These are phyloP conservation scores for Flaveria brownii DNA, from an alignment of 129 eudicot species.

Conservation along the genomic window DNA sequence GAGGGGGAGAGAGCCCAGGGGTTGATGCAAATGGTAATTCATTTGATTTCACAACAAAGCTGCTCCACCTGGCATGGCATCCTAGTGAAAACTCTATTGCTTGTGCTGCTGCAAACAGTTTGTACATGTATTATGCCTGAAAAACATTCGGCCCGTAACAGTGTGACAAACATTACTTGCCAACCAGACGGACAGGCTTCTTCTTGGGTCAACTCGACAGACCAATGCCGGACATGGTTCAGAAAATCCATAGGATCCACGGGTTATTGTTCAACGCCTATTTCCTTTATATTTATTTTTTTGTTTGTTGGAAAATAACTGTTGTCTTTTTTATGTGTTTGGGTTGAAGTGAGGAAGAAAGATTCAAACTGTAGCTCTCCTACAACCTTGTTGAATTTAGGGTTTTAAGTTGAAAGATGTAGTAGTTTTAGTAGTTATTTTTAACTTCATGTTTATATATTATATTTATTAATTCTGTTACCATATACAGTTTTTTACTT, in stretches of 20 bases:
- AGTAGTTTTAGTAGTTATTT: conserved; percentile 42
- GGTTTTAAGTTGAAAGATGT: conserved; percentile 39
- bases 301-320: conserved; percentile 36
- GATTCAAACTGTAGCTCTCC: conserved; percentile 54
- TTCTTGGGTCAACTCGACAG: conserved; percentile 30
- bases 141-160: conserved; percentile 21
- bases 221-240: conserved; percentile 1
- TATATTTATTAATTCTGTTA: conserved; percentile 15
- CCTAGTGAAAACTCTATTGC: conserved; percentile 94
- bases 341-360: conserved; percentile 73
- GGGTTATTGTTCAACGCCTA: conserved; percentile 17
- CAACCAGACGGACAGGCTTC: conserved; percentile 31
- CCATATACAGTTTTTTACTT: conserved; percentile 19
- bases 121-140: conserved; percentile 99
- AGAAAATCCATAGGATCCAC: conserved; percentile 12
- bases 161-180: conserved; percentile 33
- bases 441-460: conserved; percentile 19
- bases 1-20: conserved; percentile 47
- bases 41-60: conserved; percentile 87
- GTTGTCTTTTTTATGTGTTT: conserved; percentile 34
- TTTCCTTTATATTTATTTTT: conserved; percentile 37
- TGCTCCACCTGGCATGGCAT: conserved; percentile 99
- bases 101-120: conserved; percentile 99
- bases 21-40: conserved; percentile 94
- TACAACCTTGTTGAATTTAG: conserved; percentile 49